A percentile compares a stretch with the other conserved stretches of the same genome.
These are phyloP conservation scores for Tetrahymena elliotti DNA, from an alignment of 73 alveolate species.

Conservation along the genomic window DNA sequence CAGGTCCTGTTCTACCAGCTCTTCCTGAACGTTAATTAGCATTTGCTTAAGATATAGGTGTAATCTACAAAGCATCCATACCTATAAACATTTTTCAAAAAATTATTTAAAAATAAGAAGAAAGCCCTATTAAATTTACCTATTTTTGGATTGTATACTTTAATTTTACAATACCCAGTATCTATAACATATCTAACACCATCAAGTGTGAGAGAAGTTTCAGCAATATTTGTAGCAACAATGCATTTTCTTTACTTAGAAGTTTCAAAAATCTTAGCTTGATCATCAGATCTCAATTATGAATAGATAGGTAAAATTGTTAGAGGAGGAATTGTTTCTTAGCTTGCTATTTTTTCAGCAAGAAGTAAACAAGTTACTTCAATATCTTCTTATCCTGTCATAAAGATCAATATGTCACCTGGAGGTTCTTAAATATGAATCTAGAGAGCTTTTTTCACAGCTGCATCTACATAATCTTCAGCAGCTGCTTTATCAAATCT, in stretches of 20 bases:
- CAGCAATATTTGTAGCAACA: constrained; percentile 99
- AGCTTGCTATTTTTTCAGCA: constrained; percentile 81
- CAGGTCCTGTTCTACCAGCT: constrained; percentile 99
- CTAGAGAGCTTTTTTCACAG: constrained; percentile 96
- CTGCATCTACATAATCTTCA: constrained; percentile 99
- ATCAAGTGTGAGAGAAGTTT: constrained; percentile 98
- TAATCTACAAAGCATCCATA: constrained; percentile 99
- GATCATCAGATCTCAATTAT: constrained; percentile 96
- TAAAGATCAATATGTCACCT: constrained; percentile 97
- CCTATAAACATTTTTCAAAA: constrained; percentile 39
- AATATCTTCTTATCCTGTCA: constrained; percentile 99
- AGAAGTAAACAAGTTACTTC: constrained; percentile 92
- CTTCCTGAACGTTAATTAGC: constrained; percentile 96
- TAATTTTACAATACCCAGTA: constrained; percentile 98
- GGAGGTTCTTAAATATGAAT: constrained; percentile 93
- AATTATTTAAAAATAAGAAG: neutral
- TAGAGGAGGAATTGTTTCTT: constrained; percentile 93
- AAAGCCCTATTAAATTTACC: neutral
- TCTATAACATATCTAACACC: constrained; percentile 99
- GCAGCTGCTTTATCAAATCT: constrained; percentile 85
- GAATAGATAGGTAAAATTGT: constrained; percentile 98
- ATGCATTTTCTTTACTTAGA: constrained; percentile 96
- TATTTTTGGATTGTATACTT: constrained; percentile 98
- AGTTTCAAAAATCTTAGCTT: constrained; percentile 97
- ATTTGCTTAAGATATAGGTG: constrained; percentile 99